Evolutionary conservation across 352 stramenopile species (phyloP), one percentile per base, ranked within the genome.

Genomic region (Aphanomyces cochlioides): DNA sequence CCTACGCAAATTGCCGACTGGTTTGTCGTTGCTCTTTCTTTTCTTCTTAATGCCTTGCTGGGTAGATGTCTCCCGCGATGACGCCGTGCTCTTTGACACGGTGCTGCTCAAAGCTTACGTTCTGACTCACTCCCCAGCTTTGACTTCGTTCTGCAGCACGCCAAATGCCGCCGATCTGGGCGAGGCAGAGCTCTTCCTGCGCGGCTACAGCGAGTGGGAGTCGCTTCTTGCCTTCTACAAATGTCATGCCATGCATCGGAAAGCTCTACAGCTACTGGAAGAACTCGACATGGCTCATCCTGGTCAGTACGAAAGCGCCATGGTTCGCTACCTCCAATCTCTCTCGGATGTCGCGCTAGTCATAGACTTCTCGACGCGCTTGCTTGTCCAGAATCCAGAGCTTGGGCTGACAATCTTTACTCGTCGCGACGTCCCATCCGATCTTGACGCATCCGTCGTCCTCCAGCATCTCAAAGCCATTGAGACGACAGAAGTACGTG

Each of bases 101-200:
- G 88, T 95, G 50, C 67, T 93, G 2, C 74, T 95, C 38, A 95
- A 95, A 73, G 88, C 83, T 59, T 77, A 92, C n/a, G 85, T 90
- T 17, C 67, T 92, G 28, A 77, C 63, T 63, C 67, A 56, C 47
- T 74, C 19, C 64, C 68, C 19, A 77, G 79, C 1, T 82, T 47
- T 78, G 73, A 47, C 75, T 79, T 53, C 74, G 7, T 94, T 15
- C 72, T 90, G 34, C 72, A 81, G 21, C 72, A 77, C 73, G 2
- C 53, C 77, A 21, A 93, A 92, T 65, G 79, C 73, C 66, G 92
- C 84, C 45, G 87, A 95, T 47, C 79, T 93, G 41, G 75, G 82
- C 38, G 87, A 95, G 47, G 75, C 79, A 4, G 85, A 95, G 69
- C 78, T 92, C 28, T 95, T 92, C 59, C 71, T 95, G 61, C 85